Percentiles rank a stretch among this genome's conserved stretches.
Conservation (phyloP, 73 alveolate genomes). For the Durusdinium trenchii region DNA sequence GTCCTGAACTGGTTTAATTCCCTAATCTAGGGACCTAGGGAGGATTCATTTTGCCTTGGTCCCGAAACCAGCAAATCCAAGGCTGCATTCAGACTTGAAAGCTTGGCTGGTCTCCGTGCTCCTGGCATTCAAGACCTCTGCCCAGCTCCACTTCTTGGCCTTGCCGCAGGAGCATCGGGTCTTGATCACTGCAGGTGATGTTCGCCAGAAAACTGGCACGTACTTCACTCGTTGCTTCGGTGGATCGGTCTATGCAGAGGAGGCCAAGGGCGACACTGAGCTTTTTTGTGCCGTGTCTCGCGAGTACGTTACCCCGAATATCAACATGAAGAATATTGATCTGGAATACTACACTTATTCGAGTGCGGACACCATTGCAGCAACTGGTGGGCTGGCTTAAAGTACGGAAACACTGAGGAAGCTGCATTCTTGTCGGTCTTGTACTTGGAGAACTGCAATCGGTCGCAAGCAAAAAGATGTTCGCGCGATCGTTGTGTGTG, state of each 20-base stretch:
- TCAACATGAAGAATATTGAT: not conserved
- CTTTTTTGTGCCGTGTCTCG: not conserved
- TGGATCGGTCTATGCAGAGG: conserved; percentile 4
- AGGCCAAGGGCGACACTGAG: not conserved
- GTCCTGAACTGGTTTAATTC: too few species aligned
- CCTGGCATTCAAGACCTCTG: not conserved
- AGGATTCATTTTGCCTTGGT: not conserved
- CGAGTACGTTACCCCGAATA: not conserved
- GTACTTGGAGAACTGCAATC: too few species aligned
- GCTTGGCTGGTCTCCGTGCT: conserved; percentile 5
- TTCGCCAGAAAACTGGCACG: not conserved
- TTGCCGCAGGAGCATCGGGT: conserved; percentile 32
- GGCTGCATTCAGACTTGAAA: not conserved
- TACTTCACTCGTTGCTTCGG: conserved; percentile 1
- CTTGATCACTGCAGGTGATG: conserved; percentile 35
- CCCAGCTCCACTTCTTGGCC: not conserved
- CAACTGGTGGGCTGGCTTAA: too few species aligned
- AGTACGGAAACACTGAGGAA: too few species aligned
- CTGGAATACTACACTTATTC: too few species aligned
- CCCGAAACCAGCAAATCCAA: not conserved
- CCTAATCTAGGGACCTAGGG: not conserved
- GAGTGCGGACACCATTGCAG: too few species aligned
- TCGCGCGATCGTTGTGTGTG: too few species aligned
- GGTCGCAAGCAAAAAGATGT: too few species aligned
- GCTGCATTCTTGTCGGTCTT: too few species aligned